Evolutionary conservation across 768 basidiomycete genomes (phyloP).

Genomic region (Russula sp.): DNA sequence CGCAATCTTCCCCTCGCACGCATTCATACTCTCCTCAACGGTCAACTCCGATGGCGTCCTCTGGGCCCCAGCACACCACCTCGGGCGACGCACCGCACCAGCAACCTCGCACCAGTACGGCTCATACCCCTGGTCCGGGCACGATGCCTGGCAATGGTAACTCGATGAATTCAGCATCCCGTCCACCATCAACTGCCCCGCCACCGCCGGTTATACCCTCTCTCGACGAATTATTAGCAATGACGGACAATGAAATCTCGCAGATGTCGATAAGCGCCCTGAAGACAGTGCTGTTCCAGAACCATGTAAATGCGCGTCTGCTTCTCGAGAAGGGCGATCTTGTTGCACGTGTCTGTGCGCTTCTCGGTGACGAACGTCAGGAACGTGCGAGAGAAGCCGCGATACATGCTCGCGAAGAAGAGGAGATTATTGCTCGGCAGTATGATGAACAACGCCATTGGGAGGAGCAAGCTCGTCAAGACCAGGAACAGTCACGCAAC

Average conservation of each 20-base stretch:
- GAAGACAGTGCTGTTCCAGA: conserved; percentile 72
- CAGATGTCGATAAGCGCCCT: conserved; percentile 62
- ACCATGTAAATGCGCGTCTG: conserved; percentile 58
- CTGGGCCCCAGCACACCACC: conserved; percentile 1
- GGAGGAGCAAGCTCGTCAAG: conserved; percentile 25
- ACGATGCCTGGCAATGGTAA: conserved; percentile 1
- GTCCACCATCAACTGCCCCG: conserved; percentile 5
- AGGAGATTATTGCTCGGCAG: conserved; percentile 17
- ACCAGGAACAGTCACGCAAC: conserved; percentile 6
- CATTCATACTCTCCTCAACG: conserved; percentile 19
- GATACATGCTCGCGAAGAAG: conserved; percentile 30
- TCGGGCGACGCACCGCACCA: neutral
- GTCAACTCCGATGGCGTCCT: conserved; percentile 13
- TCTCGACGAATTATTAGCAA: conserved; percentile 59
- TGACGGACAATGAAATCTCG: conserved; percentile 49
- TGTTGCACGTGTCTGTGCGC: conserved; percentile 56
- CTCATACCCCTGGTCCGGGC: neutral
- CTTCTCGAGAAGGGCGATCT: conserved; percentile 84
- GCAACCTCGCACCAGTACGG: neutral
- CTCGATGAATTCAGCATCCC: neutral
- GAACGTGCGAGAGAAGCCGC: conserved; percentile 44
- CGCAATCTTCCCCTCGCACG: conserved; percentile 20
- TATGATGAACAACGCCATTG: conserved; percentile 26
- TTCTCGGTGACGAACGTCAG: conserved; percentile 57
- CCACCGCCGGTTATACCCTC: conserved; percentile 39